These are phyloP conservation scores for Bassia scoparia DNA, from an alignment of 148 eudicot species.

Conservation along the genomic window DNA sequence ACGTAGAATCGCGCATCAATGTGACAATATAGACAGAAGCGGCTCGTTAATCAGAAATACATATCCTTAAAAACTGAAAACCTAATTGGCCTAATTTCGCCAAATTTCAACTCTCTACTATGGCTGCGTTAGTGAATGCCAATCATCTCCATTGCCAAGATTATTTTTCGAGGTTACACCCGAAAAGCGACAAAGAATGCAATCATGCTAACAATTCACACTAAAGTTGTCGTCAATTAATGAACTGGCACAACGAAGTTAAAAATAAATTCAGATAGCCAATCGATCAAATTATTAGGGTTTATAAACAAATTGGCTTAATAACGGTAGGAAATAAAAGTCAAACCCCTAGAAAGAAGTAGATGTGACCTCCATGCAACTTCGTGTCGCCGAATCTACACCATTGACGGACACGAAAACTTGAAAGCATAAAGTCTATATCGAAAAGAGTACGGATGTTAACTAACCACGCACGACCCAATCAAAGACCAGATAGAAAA, in stretches of 20 bases:
- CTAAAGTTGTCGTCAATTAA: not conserved
- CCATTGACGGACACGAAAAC: not conserved
- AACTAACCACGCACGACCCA: no score
- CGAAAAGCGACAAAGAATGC: not conserved
- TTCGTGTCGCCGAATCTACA: conserved; percentile 56
- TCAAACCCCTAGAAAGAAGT: conserved; percentile 47
- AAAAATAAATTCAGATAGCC: no score
- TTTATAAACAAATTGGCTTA: not conserved
- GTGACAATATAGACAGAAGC: not conserved
- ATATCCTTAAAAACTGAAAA: not conserved
- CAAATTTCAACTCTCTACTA: not conserved
- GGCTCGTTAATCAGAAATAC: not conserved
- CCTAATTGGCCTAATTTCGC: not conserved
- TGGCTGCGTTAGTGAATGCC: not conserved
- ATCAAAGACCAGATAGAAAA: not conserved
- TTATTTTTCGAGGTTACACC: not conserved
- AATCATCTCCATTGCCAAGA: not conserved
- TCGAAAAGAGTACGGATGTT: not conserved
- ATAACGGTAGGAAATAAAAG: not conserved
- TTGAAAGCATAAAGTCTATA: not conserved
- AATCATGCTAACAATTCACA: not conserved
- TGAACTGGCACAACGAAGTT: not conserved
- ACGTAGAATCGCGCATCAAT: not conserved
- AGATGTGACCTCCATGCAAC: conserved; percentile 76
- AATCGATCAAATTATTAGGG: not conserved